These are phyloP conservation scores for Quercus phellos DNA, from an alignment of 331 rosid genomes.

Conservation along the genomic window DNA sequence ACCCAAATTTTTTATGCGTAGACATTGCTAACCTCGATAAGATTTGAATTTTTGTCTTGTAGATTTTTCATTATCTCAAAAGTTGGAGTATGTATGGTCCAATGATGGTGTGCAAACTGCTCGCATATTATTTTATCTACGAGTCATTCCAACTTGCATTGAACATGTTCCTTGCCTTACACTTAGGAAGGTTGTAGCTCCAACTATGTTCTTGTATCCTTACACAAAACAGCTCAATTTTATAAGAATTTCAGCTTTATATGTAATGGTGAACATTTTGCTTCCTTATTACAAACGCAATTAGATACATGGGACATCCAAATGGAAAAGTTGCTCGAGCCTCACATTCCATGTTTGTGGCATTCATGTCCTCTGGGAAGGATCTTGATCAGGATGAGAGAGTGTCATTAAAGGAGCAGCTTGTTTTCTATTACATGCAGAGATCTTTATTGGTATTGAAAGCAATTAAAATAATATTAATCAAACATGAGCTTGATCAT, in stretches of 20 bases:
- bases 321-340: constrained; percentile 76
- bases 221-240: constrained; percentile 20
- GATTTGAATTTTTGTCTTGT: constrained; percentile 22
- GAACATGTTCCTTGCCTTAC: constrained; percentile 57
- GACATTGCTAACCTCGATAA: constrained; percentile 1
- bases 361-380: constrained; percentile 64
- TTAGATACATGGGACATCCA: constrained; percentile 85
- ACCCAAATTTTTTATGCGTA: background rate
- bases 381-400: constrained; percentile 47
- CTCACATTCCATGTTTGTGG: constrained; percentile 72
- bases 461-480: constrained; percentile 3
- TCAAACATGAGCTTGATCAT: constrained; percentile 9
- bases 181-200: constrained; percentile 51
- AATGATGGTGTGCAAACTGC: constrained; percentile 89
- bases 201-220: constrained; percentile 95
- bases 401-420: constrained; percentile 73
- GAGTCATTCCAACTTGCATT: constrained; percentile 78
- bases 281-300: constrained; percentile 40
- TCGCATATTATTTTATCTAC: constrained; percentile 69
- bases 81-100: constrained; percentile 62
- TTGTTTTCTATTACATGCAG: constrained; percentile 74
- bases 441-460: constrained; percentile 66
- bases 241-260: constrained; percentile 6
- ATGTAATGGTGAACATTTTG: constrained; percentile 1
- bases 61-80: constrained; percentile 32